A percentile compares a stretch with the other conserved stretches of the same genome.
Evolutionary conservation across 805 yeast species (phyloP).

Genomic region (Ogataea ramenticola): DNA sequence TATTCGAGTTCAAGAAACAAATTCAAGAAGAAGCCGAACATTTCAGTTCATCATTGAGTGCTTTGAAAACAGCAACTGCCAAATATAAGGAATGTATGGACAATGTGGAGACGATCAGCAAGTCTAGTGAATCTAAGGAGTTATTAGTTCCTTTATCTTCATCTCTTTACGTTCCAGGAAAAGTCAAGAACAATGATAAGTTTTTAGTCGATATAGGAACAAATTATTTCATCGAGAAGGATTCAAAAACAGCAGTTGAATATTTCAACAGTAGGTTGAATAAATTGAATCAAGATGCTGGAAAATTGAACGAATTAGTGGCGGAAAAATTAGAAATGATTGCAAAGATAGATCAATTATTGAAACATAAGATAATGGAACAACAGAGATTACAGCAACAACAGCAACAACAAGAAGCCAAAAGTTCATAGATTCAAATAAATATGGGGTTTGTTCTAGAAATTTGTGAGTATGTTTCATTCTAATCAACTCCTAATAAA

Average conservation of each 20-base stretch:
- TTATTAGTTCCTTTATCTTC: constrained; percentile 83
- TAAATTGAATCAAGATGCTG: constrained; percentile 66
- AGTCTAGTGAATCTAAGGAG: constrained; percentile 32
- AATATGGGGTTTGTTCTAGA: no score
- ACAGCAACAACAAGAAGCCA: constrained; percentile 4
- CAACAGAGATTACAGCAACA: constrained; percentile 27
- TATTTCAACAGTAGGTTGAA: constrained; percentile 70
- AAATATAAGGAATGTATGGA: constrained; percentile 77
- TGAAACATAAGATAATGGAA: constrained; percentile 45
- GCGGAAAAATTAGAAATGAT: constrained; percentile 63
- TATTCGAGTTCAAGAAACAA: constrained; percentile 73
- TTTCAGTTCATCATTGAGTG: constrained; percentile 74
- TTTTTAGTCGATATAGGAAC: constrained; percentile 94
- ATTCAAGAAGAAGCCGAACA: constrained; percentile 83
- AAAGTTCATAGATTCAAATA: background rate
- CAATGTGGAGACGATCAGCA: constrained; percentile 50
- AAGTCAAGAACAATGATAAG: constrained; percentile 50
- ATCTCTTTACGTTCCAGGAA: constrained; percentile 86
- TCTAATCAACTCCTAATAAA: no score
- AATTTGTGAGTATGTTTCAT: no score
- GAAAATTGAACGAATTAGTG: constrained; percentile 67
- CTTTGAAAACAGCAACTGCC: constrained; percentile 72
- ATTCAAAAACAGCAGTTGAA: constrained; percentile 51
- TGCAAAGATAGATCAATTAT: constrained; percentile 51
- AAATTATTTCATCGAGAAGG: constrained; percentile 87